Conservation (phyloP, 1,139 yeast species). For the Candida pseudoviswanathii region DNA sequence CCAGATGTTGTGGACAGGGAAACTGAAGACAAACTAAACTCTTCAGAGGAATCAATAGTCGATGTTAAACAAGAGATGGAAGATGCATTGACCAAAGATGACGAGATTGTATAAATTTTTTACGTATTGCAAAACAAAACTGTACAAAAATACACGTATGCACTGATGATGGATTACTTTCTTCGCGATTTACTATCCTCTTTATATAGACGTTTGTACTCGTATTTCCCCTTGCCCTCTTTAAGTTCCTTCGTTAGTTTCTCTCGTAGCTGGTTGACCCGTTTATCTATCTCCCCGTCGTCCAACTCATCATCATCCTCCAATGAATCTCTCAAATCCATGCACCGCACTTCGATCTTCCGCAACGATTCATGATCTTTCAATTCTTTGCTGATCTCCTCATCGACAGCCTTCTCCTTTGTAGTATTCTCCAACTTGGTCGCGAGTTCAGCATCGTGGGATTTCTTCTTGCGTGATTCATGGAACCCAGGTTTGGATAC, state of each 20-base stretch:
- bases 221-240: neutral
- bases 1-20: neutral
- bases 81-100: neutral
- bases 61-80: conserved; percentile 3
- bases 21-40: neutral
- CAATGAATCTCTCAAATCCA: conserved; percentile 55
- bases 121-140: too few relatives aligned
- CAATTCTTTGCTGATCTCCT: conserved; percentile 32
- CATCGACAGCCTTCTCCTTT: conserved; percentile 16
- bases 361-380: conserved; percentile 50
- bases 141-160: too few relatives aligned
- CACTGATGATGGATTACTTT: neutral
- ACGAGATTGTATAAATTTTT: neutral
- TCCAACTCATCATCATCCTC: conserved; percentile 51
- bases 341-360: conserved; percentile 53
- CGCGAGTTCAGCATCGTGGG: neutral
- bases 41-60: neutral
- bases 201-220: conserved; percentile 12
- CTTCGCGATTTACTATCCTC: neutral
- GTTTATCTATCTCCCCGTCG: conserved; percentile 27
- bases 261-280: conserved; percentile 26
- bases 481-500: conserved; percentile 20
- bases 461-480: conserved; percentile 15
- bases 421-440: too few relatives aligned
- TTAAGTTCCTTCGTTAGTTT: conserved; percentile 17